Evolutionary conservation across 78 protist species (phyloP).

Genomic region (Anaeramoeba flamelloides): DNA sequence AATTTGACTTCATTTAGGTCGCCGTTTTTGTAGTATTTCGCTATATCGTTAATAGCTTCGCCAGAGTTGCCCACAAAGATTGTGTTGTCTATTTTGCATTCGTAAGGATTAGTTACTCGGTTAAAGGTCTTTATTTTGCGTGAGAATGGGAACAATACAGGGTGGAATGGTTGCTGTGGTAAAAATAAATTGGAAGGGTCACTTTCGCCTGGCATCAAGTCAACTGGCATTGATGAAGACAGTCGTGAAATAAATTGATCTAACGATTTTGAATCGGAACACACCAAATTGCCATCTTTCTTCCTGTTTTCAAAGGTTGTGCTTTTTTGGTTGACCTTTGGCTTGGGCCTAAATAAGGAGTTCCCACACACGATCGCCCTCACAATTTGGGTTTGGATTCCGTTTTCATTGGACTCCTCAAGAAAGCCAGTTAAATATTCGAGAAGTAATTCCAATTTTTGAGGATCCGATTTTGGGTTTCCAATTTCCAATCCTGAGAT

Average conservation of each 20-base stretch:
- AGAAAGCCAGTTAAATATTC: not conserved
- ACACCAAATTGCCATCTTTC: not conserved
- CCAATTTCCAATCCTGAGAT: not conserved
- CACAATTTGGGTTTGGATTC: not conserved
- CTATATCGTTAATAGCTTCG: conserved; percentile 9
- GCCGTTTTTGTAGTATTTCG: not conserved
- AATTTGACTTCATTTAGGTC: not conserved
- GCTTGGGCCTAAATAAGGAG: too few species aligned
- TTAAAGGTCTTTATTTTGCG: not conserved
- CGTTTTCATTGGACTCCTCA: not conserved
- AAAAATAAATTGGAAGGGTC: conserved; percentile 22
- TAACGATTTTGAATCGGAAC: not conserved
- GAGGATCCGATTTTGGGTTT: not conserved
- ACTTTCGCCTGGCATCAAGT: conserved; percentile 27
- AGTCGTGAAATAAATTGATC: conserved; percentile 12
- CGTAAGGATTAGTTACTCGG: not conserved
- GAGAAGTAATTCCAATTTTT: not conserved
- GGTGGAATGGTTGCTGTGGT: conserved; percentile 42
- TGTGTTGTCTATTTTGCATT: not conserved
- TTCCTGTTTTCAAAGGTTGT: not conserved
- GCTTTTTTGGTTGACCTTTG: not conserved
- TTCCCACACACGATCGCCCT: not conserved
- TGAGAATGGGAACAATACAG: not conserved
- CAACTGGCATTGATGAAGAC: conserved; percentile 11
- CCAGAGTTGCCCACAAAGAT: conserved; percentile 17